phyloP scores from a whole-genome alignment of 73 alveolate species.

The Paraurostyla sp. region DNA sequence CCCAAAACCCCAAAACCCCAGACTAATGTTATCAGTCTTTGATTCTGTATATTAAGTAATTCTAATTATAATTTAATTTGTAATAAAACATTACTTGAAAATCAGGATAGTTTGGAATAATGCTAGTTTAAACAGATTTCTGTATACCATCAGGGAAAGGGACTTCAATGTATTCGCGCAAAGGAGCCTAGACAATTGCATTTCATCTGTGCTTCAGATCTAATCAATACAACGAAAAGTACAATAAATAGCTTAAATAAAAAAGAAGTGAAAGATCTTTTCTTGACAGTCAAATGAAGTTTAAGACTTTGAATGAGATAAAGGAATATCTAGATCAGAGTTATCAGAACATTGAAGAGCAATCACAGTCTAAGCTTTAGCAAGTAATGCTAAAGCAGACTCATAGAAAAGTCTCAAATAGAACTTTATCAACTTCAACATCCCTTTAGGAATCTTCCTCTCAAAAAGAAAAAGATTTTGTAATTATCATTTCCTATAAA shows the following conservation, averaged over 20 bases:
- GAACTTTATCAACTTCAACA: too few species aligned
- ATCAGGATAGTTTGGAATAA: too few species aligned
- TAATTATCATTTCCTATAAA: not conserved
- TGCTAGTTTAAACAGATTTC: slow-evolving; percentile 34
- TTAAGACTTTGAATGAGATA: not conserved
- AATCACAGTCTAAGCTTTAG: not conserved
- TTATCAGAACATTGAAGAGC: not conserved
- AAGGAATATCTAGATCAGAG: slow-evolving; percentile 16
- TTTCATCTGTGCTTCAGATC: slow-evolving; percentile 13
- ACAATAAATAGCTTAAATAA: not conserved
- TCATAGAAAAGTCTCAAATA: too few species aligned
- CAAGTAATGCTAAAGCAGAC: too few species aligned
- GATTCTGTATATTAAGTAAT: too few species aligned
- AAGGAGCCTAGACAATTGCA: slow-evolving; percentile 34
- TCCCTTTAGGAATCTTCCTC: too few species aligned
- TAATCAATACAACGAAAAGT: not conserved
- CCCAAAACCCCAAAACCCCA: too few species aligned
- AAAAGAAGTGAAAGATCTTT: not conserved
- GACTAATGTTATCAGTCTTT: too few species aligned
- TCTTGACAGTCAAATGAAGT: not conserved
- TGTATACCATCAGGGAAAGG: slow-evolving; percentile 34
- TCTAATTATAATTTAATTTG: too few species aligned
- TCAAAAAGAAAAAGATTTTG: not conserved
- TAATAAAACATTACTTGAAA: too few species aligned
- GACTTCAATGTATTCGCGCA: slow-evolving; percentile 8